Base-by-base conservation (phyloP, 2,329 filamentous ascomycete genomes). In the Hymenotorrendiella dingleyae region DNA sequence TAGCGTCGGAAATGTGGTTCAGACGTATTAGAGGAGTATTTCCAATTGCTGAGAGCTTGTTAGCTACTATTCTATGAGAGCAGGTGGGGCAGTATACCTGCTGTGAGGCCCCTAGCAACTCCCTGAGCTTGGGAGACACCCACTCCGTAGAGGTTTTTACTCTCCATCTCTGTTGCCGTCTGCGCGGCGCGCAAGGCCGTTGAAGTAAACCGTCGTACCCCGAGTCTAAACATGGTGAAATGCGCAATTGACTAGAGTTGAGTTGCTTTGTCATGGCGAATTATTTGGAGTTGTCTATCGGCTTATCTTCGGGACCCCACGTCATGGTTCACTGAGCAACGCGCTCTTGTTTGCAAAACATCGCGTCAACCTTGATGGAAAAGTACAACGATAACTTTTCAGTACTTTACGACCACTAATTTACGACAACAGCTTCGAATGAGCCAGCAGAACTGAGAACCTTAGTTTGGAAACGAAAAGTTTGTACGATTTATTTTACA, bases 1-100 rank as follows among this genome's bases (percentile, higher is more conserved):
- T 97, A 61, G 94, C 77, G 47, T 87, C 80, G 29, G 91, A 97
- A 54, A 97, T 81, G 48, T 74, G 79, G 67, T 94, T 91, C 38
- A 98, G 74, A 36, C 86, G 83, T 64, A 98, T 94, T 41, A 98
- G 78, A 1, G 93, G 91, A 0, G 93, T 98, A 67, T 97, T 97
- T 52, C 93, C 93, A 68, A 98, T 97, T 42, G 93, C 93, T 95
- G 30, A 4, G 8, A 37, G 8, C 6, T 9, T 36, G 26, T 56
- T 45, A 54, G 42, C 38, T 34, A 21, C 17, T 12, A 14, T 9
- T 24, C 22, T 37, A 22, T 24, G 35, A 17, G 23, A 33, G 8
- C 7, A 38, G 42, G 36, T 30, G 30, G 40, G 34, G 33, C 29
- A 50, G 35, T 58, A 48, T 72, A 84, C 82, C 82, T 68, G 81